phyloP scores from a whole-genome alignment of 176 grass and related monocot genomes.

The bread wheat (Triticum aestivum) region DNA sequence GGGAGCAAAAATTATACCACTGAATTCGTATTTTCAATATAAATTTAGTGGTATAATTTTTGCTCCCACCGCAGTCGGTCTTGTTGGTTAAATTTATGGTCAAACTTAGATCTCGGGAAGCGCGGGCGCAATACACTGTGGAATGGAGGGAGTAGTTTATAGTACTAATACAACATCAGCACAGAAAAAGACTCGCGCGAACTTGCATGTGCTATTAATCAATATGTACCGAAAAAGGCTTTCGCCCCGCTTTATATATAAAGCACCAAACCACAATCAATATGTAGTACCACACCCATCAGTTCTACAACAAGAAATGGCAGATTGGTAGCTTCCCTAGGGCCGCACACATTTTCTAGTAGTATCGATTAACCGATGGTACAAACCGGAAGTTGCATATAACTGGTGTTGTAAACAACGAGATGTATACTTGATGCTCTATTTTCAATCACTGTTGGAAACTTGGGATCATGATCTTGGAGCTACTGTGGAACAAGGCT shows the following conservation, averaged over 20 bases:
- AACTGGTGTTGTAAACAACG: neutral
- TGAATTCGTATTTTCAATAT: too few relatives aligned
- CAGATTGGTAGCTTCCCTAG: constrained; percentile 12
- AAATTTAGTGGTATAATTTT: too few relatives aligned
- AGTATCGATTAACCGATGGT: neutral
- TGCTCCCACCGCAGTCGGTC: too few relatives aligned
- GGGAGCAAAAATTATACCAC: too few relatives aligned
- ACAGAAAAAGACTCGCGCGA: neutral
- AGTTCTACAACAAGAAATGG: constrained; percentile 2
- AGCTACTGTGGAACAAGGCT: neutral
- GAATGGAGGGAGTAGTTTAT: neutral
- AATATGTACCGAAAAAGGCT: too few relatives aligned
- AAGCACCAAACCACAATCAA: neutral
- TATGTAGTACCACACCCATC: neutral
- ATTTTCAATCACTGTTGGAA: neutral
- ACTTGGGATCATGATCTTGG: neutral
- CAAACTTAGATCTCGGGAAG: too few relatives aligned
- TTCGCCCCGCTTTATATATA: neutral
- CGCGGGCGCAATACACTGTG: too few relatives aligned
- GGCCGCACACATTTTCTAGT: neutral
- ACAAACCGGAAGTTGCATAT: neutral
- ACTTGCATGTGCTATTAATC: neutral
- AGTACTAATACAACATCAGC: constrained; percentile 21
- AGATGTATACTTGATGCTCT: neutral
- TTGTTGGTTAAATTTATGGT: too few relatives aligned